Evolutionary conservation across 192 early-diverging fungal genomes (phyloP).

Genomic region (Backusella parvicylindrica): DNA sequence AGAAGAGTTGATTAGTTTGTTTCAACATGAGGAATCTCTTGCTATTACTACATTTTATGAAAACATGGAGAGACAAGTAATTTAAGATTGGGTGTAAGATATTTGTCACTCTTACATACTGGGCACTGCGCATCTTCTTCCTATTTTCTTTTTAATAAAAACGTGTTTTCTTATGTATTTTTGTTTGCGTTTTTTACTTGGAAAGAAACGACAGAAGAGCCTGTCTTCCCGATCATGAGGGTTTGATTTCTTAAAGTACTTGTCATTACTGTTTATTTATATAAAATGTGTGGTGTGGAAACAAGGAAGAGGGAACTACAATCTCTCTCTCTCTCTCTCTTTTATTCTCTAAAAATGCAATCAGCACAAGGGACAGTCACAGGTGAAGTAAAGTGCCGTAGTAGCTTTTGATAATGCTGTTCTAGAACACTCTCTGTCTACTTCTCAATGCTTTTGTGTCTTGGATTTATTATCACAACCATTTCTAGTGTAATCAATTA

Average conservation of each 20-base stretch:
- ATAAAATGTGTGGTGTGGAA: background rate
- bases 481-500: too few species aligned
- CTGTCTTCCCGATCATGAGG: conserved; percentile 27
- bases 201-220: conserved; percentile 26
- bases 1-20: background rate
- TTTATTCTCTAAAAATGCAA: too few species aligned
- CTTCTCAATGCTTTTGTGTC: too few species aligned
- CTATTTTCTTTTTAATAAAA: conserved; percentile 6
- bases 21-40: background rate
- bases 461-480: too few species aligned
- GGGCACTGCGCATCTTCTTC: conserved; percentile 57
- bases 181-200: conserved; percentile 9
- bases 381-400: too few species aligned
- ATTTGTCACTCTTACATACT: conserved; percentile 82
- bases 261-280: background rate
- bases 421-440: too few species aligned
- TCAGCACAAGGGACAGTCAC: too few species aligned
- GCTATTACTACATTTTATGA: conserved; percentile 75
- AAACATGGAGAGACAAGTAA: conserved; percentile 92
- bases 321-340: too few species aligned
- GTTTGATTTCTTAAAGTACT: conserved; percentile 19
- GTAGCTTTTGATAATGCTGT: too few species aligned
- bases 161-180: background rate
- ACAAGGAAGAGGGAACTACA: background rate
- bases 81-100: conserved; percentile 82